phyloP scores from a whole-genome alignment of 352 stramenopile species.

The Phytophthora brassicae region DNA sequence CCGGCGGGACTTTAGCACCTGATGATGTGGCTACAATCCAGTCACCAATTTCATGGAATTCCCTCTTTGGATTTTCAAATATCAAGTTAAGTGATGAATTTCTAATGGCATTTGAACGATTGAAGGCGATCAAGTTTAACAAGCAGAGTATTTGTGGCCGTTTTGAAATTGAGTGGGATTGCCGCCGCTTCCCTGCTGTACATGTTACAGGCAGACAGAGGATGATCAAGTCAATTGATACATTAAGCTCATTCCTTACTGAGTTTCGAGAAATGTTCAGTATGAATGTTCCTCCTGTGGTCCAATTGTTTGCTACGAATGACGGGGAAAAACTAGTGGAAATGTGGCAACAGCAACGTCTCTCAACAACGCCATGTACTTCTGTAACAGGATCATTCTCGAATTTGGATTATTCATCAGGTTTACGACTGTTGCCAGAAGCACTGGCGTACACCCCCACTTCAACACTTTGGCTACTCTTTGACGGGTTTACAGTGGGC shows the following conservation, averaged over 20 bases:
- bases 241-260: too few species aligned
- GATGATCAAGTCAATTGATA: too few species aligned
- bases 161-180: background rate
- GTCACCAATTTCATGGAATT: background rate
- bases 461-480: background rate
- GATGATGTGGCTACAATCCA: too few species aligned
- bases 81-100: background rate
- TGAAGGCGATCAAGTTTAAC: too few species aligned
- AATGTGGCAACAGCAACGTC: background rate
- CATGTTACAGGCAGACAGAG: too few species aligned
- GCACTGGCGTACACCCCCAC: background rate
- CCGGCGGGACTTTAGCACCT: too few species aligned
- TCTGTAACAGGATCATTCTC: background rate
- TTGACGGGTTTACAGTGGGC: background rate
- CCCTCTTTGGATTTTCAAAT: background rate
- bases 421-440: background rate
- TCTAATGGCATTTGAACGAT: background rate
- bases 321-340: background rate
- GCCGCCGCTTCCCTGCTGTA: too few species aligned
- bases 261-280: background rate
- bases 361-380: background rate
- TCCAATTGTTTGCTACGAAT: background rate
- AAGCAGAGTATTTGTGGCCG: background rate
- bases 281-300: background rate
- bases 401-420: background rate